Conservation (phyloP, 1,139 yeast species). For the Suhomyces bribrorum region DNA sequence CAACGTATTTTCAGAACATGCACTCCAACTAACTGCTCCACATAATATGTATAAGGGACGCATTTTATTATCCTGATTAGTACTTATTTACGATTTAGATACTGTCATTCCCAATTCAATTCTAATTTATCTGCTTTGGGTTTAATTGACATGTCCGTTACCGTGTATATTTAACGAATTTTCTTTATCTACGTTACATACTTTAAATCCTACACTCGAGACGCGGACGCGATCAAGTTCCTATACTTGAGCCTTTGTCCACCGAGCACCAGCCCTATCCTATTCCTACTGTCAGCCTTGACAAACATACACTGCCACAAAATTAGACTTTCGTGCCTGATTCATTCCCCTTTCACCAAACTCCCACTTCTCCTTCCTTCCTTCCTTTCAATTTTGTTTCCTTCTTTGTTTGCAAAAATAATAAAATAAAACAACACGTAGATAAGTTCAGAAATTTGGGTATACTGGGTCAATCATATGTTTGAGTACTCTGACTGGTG, state of each 20-base stretch:
- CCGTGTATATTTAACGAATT: neutral
- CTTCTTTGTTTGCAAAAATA: slow-evolving; percentile 6
- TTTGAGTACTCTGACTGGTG: slow-evolving; percentile 54
- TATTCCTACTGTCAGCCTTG: neutral
- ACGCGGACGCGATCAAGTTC: neutral
- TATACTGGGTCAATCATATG: slow-evolving; percentile 51
- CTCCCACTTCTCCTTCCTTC: neutral
- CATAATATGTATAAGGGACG: neutral
- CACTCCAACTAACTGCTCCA: too few relatives aligned
- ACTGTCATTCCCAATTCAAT: neutral
- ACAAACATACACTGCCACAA: neutral
- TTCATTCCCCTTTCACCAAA: neutral
- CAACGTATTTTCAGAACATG: neutral
- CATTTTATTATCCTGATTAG: neutral
- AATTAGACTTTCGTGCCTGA: too few relatives aligned
- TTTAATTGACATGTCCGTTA: neutral
- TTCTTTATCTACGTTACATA: neutral
- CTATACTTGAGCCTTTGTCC: slow-evolving; percentile 1
- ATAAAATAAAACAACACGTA: slow-evolving; percentile 10
- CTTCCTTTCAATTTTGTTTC: neutral
- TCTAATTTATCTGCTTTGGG: slow-evolving; percentile 1
- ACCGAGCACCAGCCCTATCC: neutral
- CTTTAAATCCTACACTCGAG: neutral
- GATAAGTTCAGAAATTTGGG: slow-evolving; percentile 45
- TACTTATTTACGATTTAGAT: neutral